Conservation (phyloP, 345 rosid genomes). For the Cochlearia excelsa region DNA sequence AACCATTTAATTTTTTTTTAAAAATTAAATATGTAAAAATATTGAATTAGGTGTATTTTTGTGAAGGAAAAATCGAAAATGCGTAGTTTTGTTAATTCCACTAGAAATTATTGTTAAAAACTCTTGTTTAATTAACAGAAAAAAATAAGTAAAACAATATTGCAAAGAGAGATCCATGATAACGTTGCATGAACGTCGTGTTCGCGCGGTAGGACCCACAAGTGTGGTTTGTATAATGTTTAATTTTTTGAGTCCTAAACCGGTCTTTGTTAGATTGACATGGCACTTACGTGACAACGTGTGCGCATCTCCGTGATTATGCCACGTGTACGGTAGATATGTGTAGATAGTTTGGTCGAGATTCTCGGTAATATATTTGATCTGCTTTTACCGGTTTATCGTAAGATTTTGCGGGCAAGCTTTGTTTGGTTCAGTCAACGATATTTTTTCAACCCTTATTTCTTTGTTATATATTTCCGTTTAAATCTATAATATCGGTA, state of each 20-base stretch:
- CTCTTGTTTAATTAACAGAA: too few species aligned
- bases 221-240: background rate
- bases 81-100: too few species aligned
- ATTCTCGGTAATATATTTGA: constrained; percentile 13
- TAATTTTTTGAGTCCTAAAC: constrained; percentile 8
- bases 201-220: constrained; percentile 66
- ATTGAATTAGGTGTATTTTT: too few species aligned
- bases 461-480: background rate
- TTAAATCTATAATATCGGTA: background rate
- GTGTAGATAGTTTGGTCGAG: constrained; percentile 13
- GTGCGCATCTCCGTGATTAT: background rate
- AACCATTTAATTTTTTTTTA: too few species aligned
- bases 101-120: too few species aligned
- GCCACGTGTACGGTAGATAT: constrained; percentile 36
- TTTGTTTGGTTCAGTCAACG: constrained; percentile 17
- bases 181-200: constrained; percentile 45
- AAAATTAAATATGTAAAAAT: too few species aligned
- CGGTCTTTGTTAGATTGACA: constrained; percentile 27
- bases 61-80: too few species aligned
- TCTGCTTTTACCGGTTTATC: constrained; percentile 34
- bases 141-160: too few species aligned
- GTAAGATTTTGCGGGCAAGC: constrained; percentile 16
- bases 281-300: constrained; percentile 28
- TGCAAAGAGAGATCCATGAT: constrained; percentile 47
- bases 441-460: constrained; percentile 1